A percentile compares a stretch with the other conserved stretches of the same genome.
Conservation (phyloP, 352 stramenopile species). For the Pythium apleroticum region DNA sequence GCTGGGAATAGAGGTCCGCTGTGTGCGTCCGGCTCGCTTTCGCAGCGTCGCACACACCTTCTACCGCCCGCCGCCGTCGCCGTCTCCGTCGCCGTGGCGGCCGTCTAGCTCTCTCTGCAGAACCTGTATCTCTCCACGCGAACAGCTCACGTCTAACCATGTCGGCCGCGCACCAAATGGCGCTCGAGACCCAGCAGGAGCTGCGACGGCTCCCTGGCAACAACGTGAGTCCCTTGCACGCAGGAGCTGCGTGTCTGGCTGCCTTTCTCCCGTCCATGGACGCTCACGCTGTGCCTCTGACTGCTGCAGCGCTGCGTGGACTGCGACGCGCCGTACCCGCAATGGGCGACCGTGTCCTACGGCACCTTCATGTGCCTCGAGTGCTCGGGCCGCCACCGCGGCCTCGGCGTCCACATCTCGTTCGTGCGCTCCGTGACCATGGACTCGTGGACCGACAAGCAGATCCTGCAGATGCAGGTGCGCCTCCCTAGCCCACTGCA, state of each 20-base stretch:
- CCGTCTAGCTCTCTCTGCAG: slow-evolving; percentile 1
- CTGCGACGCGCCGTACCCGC: slow-evolving; percentile 92
- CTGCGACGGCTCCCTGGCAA: slow-evolving; percentile 79
- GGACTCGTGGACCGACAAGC: slow-evolving; percentile 88
- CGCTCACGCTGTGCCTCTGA: slow-evolving; percentile 9
- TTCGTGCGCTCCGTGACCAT: slow-evolving; percentile 90
- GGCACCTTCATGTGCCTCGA: slow-evolving; percentile 96
- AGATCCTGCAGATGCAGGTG: slow-evolving; percentile 84
- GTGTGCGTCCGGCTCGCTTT: slow-evolving; percentile 3
- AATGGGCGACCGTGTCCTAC: slow-evolving; percentile 94
- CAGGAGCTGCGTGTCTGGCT: neutral
- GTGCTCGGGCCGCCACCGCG: slow-evolving; percentile 91
- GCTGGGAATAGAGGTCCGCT: slow-evolving; percentile 2
- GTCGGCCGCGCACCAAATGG: slow-evolving; percentile 73
- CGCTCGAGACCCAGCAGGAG: slow-evolving; percentile 84
- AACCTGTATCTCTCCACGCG: neutral
- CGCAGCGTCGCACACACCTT: slow-evolving; percentile 6
- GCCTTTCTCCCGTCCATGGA: slow-evolving; percentile 1
- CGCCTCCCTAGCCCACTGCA: too few relatives aligned
- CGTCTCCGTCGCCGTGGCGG: neutral
- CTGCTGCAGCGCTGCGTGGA: slow-evolving; percentile 88
- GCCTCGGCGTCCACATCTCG: slow-evolving; percentile 91
- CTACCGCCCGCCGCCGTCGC: neutral
- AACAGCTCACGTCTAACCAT: slow-evolving; percentile 9
- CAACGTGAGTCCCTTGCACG: slow-evolving; percentile 51